Conservation (phyloP, 164 flowering plant genomes). For the Litsea cubeba region DNA sequence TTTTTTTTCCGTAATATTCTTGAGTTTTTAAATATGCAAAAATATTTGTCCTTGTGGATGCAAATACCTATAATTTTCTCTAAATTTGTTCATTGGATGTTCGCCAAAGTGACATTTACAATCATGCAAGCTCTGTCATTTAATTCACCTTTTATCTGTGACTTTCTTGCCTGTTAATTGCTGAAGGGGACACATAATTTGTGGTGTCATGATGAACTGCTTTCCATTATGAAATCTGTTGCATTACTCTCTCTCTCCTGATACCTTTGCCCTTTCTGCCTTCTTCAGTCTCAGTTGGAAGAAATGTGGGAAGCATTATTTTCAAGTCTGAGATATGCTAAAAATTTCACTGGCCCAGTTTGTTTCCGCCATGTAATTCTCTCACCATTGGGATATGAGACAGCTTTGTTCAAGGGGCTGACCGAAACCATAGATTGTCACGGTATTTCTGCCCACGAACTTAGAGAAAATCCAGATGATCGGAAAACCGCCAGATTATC, state of each 20-base stretch:
- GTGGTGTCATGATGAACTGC: not conserved
- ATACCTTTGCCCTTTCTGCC: not conserved
- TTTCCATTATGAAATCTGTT: no score
- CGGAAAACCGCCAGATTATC: slow-evolving; percentile 71
- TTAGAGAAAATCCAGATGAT: slow-evolving; percentile 65
- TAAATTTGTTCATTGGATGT: no score
- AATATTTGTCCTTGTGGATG: no score
- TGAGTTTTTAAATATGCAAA: no score
- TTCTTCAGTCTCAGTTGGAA: slow-evolving; percentile 70
- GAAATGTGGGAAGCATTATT: slow-evolving; percentile 87
- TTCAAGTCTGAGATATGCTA: slow-evolving; percentile 83
- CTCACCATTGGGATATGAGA: slow-evolving; percentile 89
- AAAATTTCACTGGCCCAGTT: slow-evolving; percentile 67
- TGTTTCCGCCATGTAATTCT: slow-evolving; percentile 88
- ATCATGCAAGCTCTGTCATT: no score
- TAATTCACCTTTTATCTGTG: no score
- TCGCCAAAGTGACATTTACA: no score
- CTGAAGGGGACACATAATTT: no score
- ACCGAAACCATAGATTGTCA: slow-evolving; percentile 54
- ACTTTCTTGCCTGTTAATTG: no score
- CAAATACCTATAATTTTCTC: no score
- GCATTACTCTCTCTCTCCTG: not conserved
- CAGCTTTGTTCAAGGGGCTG: slow-evolving; percentile 76
- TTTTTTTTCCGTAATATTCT: no score
- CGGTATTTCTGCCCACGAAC: slow-evolving; percentile 65